phyloP scores from a whole-genome alignment of 495 filamentous ascomycete species.

The Penicillium cinerascens region DNA sequence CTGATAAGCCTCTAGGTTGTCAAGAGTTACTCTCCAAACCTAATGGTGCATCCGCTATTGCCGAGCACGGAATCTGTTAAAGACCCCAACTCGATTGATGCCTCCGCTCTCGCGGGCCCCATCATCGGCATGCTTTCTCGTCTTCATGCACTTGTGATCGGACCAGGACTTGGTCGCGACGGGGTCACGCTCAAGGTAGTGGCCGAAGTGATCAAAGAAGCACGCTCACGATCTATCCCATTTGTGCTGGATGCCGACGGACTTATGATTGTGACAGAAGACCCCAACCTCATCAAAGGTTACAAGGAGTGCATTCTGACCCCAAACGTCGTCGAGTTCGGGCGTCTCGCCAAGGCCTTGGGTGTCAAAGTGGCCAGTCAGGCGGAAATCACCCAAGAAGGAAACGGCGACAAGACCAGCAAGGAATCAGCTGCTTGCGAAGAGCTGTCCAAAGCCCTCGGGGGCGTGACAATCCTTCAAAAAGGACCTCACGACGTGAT shows the following conservation, averaged over 20 bases:
- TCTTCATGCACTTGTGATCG: slow-evolving; percentile 89
- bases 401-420: slow-evolving; percentile 42
- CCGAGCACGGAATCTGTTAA: slow-evolving; percentile 58
- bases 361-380: slow-evolving; percentile 53
- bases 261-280: slow-evolving; percentile 67
- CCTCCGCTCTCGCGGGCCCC: slow-evolving; percentile 58
- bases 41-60: slow-evolving; percentile 98
- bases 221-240: slow-evolving; percentile 66
- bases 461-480: slow-evolving; percentile 85
- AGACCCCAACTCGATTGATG: slow-evolving; percentile 41
- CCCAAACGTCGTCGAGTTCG: slow-evolving; percentile 93
- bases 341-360: slow-evolving; percentile 66
- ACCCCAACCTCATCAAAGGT: slow-evolving; percentile 73
- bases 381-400: slow-evolving; percentile 40
- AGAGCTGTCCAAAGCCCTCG: slow-evolving; percentile 70
- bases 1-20: slow-evolving; percentile 55
- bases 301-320: slow-evolving; percentile 86
- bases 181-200: slow-evolving; percentile 85
- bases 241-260: slow-evolving; percentile 94
- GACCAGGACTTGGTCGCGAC: slow-evolving; percentile 88
- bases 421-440: slow-evolving; percentile 57
- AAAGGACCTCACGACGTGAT: slow-evolving; percentile 87
- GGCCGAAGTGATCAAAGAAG: slow-evolving; percentile 72
- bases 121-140: slow-evolving; percentile 80
- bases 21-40: slow-evolving; percentile 95